A percentile compares a stretch with the other conserved stretches of the same genome.
These are phyloP conservation scores for Trichoderma polysporum DNA, from an alignment of 2,329 filamentous ascomycete genomes.

Conservation along the genomic window DNA sequence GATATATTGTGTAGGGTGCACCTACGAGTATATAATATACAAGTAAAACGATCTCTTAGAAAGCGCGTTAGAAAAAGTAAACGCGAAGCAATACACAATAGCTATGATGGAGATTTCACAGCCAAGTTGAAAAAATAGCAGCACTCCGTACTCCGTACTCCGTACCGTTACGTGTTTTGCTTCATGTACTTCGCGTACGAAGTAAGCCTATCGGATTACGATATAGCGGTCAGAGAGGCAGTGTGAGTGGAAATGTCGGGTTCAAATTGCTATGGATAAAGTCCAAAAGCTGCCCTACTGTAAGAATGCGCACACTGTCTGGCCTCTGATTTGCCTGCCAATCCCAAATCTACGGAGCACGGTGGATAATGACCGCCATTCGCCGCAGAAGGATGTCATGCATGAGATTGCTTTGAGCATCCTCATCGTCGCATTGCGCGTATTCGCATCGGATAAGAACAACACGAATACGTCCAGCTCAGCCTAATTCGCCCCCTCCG, in stretches of 20 bases:
- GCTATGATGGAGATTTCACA: background rate
- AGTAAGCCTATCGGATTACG: background rate
- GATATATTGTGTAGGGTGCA: no score
- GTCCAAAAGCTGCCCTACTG: background rate
- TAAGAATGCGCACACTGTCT: background rate
- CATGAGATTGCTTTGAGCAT: no score
- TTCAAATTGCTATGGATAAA: background rate
- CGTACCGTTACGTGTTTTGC: background rate
- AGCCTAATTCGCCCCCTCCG: background rate
- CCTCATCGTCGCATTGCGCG: no score
- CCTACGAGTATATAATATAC: no score
- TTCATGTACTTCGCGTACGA: background rate
- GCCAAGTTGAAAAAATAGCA: background rate
- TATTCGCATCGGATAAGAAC: conserved; percentile 17
- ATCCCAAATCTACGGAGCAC: background rate
- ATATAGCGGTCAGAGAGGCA: background rate
- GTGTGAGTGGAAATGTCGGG: conserved; percentile 6
- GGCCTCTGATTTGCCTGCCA: background rate
- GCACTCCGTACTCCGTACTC: background rate
- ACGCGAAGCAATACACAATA: background rate
- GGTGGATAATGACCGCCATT: background rate
- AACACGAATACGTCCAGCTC: conserved; percentile 6
- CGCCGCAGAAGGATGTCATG: background rate
- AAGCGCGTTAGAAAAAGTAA: background rate
- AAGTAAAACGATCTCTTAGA: no score